phyloP scores from a whole-genome alignment of 371 early-diverging fungal species.

The Sporodiniella umbellata region DNA sequence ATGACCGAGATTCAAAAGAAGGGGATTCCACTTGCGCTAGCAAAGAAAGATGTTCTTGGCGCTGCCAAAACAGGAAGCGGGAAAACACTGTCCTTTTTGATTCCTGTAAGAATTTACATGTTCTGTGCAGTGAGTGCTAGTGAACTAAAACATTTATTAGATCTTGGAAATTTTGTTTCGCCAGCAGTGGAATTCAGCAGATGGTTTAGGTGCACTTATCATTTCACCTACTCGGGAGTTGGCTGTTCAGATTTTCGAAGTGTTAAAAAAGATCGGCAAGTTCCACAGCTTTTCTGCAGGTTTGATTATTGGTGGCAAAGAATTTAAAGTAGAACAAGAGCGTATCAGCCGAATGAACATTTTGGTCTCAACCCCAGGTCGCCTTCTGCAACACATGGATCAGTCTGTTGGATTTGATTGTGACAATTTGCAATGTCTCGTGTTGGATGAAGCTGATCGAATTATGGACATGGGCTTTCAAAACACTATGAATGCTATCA shows the following conservation, averaged over 20 bases:
- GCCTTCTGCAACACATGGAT: constrained; percentile 97
- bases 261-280: constrained; percentile 84
- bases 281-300: constrained; percentile 91
- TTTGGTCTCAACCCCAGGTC: constrained; percentile 96
- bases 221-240: constrained; percentile 99
- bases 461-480: constrained; percentile 95
- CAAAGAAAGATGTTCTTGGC: constrained; percentile 91
- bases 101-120: constrained; percentile 70
- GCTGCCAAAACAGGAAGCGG: constrained; percentile 99
- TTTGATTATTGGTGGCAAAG: constrained; percentile 95
- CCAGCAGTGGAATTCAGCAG: constrained; percentile 77
- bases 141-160: constrained; percentile 20
- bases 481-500: constrained; percentile 91
- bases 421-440: constrained; percentile 81
- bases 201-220: constrained; percentile 91
- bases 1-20: constrained; percentile 97
- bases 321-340: constrained; percentile 87
- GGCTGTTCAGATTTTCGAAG: constrained; percentile 95
- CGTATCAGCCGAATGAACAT: constrained; percentile 90
- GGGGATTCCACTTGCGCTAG: constrained; percentile 86
- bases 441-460: constrained; percentile 99
- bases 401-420: constrained; percentile 90
- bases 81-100: constrained; percentile 97
- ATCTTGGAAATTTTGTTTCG: constrained; percentile 81
- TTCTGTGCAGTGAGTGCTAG: not conserved